Conservation (phyloP, 345 rosid genomes). For the Salix koriyanagi region DNA sequence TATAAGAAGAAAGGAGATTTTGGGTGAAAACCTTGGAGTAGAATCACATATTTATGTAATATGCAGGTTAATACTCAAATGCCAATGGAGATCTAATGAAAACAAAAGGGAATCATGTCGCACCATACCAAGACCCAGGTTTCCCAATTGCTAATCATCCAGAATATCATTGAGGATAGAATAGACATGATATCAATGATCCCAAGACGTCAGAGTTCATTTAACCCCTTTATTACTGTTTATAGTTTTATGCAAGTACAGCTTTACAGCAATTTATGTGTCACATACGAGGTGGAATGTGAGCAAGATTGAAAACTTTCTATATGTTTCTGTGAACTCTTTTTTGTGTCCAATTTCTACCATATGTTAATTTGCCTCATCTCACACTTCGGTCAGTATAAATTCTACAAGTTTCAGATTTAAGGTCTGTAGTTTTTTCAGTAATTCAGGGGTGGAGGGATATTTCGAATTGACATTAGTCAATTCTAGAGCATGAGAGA, state of each 20-base stretch:
- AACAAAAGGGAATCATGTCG: background rate
- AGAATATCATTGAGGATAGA: background rate
- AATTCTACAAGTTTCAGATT: background rate
- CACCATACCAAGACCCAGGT: background rate
- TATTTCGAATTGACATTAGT: background rate
- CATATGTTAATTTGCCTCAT: background rate
- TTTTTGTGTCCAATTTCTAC: background rate
- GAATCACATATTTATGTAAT: background rate
- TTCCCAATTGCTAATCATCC: background rate
- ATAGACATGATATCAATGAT: background rate
- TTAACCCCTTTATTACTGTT: background rate
- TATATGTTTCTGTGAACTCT: background rate
- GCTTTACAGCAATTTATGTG: background rate
- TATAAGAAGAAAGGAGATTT: slow-evolving; percentile 16
- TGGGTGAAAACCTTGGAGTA: background rate
- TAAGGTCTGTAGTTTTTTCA: background rate
- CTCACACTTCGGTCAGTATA: background rate
- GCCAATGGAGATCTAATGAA: background rate
- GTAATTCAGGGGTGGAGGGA: background rate
- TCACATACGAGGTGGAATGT: background rate
- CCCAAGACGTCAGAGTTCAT: background rate
- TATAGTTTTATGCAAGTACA: background rate
- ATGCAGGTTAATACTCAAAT: background rate
- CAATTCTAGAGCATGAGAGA: background rate
- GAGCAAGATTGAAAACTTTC: background rate